Base-by-base conservation (phyloP, 768 basidiomycete genomes). In the Boletus bicolor region DNA sequence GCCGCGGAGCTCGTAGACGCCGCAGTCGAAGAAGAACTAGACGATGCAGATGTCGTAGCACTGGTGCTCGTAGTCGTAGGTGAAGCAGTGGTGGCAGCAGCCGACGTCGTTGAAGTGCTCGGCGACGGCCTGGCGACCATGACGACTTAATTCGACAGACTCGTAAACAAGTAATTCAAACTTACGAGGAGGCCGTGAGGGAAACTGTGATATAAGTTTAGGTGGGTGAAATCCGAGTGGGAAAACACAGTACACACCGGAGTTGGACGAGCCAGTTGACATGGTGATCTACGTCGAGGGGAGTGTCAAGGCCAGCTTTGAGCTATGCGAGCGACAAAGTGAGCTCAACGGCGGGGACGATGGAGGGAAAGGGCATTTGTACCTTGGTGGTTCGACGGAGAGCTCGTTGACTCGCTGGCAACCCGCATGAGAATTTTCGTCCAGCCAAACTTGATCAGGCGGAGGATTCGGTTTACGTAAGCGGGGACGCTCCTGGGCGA, bases 391-490 rank as follows among this genome's bases (percentile, higher is more conserved):
- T 55, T 34, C n/a, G 48, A 52, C 36, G 48, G 56, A 11, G 24
- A 11, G 47, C 36, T 53, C 44, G 55, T 62, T n/a, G 39, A 57
- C 17, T 15, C 41, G 39, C 54, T 19, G 60, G 49, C 50, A 46
- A 37, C 50, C 24, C n/a, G 30, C 49, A 64, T 52, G 62, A 61
- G 57, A 71, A 67, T 57, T 64, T 68, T 60, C 44, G 30, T 42
- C 42, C 47, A 37, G 14, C 10, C 54, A 41, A 28, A 19, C 8
- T 26, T 41, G 43, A 54, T 58, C 44, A 55, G 37, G 39, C 45
- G 35, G 58, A 53, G 53, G 44, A 32, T 35, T 48, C 5, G 5
- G 14, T 3, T 69, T 69, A 69, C 34, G 43, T 71, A 69, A 62
- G 7, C 42, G 2, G 7, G 5, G 7, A 14, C 21, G 21, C 19